Conservation (phyloP, 306 rosid genomes). For the Corylus heterophylla region DNA sequence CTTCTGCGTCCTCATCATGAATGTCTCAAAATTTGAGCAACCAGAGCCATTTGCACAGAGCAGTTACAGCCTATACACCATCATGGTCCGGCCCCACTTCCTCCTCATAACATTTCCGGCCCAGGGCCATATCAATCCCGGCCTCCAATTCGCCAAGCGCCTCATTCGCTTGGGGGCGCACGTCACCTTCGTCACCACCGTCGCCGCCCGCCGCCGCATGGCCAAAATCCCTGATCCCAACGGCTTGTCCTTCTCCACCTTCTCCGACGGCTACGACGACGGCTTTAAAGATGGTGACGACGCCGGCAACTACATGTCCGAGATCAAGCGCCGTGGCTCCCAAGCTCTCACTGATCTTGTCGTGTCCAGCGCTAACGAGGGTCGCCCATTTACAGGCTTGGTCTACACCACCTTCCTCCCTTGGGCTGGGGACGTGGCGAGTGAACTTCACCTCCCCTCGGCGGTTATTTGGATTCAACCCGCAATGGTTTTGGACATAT, state of each 20-base stretch:
- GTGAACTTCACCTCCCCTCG: constrained; percentile 18
- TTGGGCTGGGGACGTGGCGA: constrained; percentile 38
- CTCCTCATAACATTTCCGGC: constrained; percentile 38
- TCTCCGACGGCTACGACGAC: constrained; percentile 42
- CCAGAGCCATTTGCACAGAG: too few species aligned
- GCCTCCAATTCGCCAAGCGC: constrained; percentile 41
- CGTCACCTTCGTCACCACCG: constrained; percentile 38
- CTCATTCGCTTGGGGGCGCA: constrained; percentile 29
- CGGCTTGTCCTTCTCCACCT: constrained; percentile 23
- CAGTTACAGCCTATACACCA: neutral
- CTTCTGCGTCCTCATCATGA: too few species aligned
- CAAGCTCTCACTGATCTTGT: constrained; percentile 22
- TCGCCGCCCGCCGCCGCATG: constrained; percentile 28
- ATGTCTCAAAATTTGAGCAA: too few species aligned
- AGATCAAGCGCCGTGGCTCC: constrained; percentile 17
- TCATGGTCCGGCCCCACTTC: constrained; percentile 26
- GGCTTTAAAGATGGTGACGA: constrained; percentile 13
- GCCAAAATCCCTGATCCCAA: constrained; percentile 7
- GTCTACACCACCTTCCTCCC: constrained; percentile 29
- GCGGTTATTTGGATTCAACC: constrained; percentile 47
- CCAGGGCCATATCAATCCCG: constrained; percentile 57
- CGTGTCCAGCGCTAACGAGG: constrained; percentile 7
- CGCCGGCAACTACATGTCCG: neutral
- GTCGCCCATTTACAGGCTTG: constrained; percentile 28
- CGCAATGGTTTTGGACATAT: constrained; percentile 36